Evolutionary conservation across 768 basidiomycete species (phyloP), one percentile per base, ranked within the genome.

Genomic region (Boletus coccyginus): DNA sequence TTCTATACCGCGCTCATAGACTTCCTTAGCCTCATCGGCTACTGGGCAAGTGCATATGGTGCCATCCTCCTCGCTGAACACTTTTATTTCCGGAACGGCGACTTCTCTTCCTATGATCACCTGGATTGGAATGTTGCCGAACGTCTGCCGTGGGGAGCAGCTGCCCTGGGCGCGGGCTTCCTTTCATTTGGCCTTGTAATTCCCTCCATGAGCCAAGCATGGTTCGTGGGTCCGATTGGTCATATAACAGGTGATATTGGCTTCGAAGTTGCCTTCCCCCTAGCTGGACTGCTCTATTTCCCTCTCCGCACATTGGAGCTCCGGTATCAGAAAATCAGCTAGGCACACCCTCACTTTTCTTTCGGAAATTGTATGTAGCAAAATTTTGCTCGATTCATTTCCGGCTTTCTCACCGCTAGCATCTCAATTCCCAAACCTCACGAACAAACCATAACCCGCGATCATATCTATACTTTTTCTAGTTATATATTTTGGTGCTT

Each of bases 151-250:
- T 73, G 77, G 14, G 90, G 90, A 3, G 61, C 78, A 21, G 84
- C 90, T 5, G 88, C 87, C 3, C 59, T 88, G 7, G 53, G 75
- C 0, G 78, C 89, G 0, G 76, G 77, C 47, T 53, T 75, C 0
- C 73, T 81, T 13, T 75, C 83, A 3, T 83, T 84, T 52, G 81
- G 72, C 8, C 74, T 89, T 21, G 71, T 85, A 24, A 73, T 90
- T 7, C 83, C 86, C 7, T 82, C 76, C 48, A 92, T 92, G 83
- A 73, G 80, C 55, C 88, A 92, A 63, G 80, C 75, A 14, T 90
- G 84, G 82, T 91, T 82, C 64, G 70, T 73, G 4, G 90, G 90
- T 1, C 88, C 88, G 0, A 83, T 91, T 19, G 88, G 87, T 4
- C 61, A 66, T 36, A 72, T 64, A 9, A 77, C 85, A 12, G 90